A percentile compares a stretch with the other conserved stretches of the same genome.
Conservation (phyloP, 208 protist species). For the Leishmania amazonensis region DNA sequence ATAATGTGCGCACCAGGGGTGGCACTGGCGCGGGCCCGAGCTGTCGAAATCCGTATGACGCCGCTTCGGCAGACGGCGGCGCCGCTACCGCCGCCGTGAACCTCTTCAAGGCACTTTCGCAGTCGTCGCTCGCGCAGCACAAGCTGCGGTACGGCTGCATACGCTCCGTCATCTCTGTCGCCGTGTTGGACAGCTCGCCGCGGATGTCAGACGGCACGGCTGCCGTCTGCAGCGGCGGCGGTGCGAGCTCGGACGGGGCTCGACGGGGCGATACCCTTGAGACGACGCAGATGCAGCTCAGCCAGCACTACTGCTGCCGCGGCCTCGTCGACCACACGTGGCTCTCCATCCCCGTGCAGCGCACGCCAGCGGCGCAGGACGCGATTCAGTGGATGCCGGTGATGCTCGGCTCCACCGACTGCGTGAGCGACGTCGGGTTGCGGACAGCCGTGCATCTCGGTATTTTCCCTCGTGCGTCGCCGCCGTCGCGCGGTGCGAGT, state of each 20-base stretch:
- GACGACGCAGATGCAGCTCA: constrained; percentile 13
- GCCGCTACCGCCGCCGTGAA: constrained; percentile 35
- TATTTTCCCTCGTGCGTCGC: constrained; percentile 41
- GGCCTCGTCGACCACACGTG: constrained; percentile 76
- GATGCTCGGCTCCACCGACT: constrained; percentile 68
- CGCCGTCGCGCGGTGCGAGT: neutral
- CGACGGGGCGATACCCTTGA: neutral
- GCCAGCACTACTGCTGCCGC: constrained; percentile 39
- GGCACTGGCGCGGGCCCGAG: neutral
- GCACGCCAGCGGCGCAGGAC: constrained; percentile 46
- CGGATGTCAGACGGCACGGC: neutral
- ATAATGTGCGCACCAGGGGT: neutral
- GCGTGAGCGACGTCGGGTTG: constrained; percentile 63
- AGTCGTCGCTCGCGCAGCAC: constrained; percentile 73
- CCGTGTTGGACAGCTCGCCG: constrained; percentile 45
- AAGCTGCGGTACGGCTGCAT: constrained; percentile 64
- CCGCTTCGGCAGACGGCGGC: neutral
- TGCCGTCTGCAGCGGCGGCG: neutral
- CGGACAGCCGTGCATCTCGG: constrained; percentile 74
- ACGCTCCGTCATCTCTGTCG: constrained; percentile 65
- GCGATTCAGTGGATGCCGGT: constrained; percentile 75
- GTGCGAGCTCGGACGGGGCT: neutral
- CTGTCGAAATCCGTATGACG: neutral
- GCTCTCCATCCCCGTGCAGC: constrained; percentile 63
- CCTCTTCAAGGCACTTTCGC: constrained; percentile 55